These are phyloP conservation scores for Amylocarpus encephaloides DNA, from an alignment of 2,329 filamentous ascomycete species.

Conservation along the genomic window DNA sequence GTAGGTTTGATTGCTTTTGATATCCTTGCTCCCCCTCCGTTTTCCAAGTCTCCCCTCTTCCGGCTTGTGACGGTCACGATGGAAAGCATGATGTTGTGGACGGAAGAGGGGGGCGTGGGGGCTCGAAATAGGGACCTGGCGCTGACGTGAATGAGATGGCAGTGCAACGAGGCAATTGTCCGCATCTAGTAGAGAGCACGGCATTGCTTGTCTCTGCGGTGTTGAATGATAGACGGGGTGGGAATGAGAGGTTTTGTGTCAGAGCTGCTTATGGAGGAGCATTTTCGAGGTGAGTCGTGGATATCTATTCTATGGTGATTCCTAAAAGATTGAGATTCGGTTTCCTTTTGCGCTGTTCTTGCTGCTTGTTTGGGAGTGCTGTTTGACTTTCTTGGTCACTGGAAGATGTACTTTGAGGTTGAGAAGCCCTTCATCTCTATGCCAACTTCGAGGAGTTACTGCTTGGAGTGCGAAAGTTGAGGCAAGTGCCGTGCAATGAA, in stretches of 20 bases:
- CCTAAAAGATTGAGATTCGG: background rate
- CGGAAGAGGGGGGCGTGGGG: slow-evolving; percentile 43
- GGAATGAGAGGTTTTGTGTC: slow-evolving; percentile 45
- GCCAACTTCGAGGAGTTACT: no score
- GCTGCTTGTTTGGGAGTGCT: background rate
- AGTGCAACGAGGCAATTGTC: slow-evolving; percentile 68
- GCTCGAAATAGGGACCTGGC: slow-evolving; percentile 38
- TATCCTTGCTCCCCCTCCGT: no score
- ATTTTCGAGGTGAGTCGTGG: slow-evolving; percentile 59
- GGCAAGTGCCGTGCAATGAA: no score
- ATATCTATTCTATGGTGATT: background rate
- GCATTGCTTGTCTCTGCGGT: slow-evolving; percentile 65
- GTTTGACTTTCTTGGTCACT: background rate
- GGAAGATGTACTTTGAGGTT: no score
- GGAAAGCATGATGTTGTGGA: slow-evolving; percentile 31
- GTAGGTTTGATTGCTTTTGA: slow-evolving; percentile 1
- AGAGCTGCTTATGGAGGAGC: slow-evolving; percentile 67
- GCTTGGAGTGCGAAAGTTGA: no score
- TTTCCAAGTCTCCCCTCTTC: no score
- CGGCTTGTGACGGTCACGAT: background rate
- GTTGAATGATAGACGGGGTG: slow-evolving; percentile 48
- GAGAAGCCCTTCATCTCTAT: no score
- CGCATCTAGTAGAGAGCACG: slow-evolving; percentile 74
- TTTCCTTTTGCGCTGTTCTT: background rate
- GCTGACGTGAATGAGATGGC: slow-evolving; percentile 56